phyloP scores from a whole-genome alignment of 1,284 basidiomycete genomes.

The Xanthoconium separans region DNA sequence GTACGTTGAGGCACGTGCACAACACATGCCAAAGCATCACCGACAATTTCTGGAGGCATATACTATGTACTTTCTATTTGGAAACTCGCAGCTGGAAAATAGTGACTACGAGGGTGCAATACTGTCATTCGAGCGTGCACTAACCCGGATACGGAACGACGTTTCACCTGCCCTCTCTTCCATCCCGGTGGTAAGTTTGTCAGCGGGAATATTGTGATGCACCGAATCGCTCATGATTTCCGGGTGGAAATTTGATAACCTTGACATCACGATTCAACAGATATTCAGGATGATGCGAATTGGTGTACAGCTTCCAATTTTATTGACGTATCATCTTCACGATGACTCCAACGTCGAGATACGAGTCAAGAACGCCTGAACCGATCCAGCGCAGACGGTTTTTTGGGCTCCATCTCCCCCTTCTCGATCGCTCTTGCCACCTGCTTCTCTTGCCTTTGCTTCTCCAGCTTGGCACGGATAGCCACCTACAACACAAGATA shows the following conservation, averaged over 20 bases:
- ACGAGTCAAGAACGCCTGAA: constrained; percentile 45
- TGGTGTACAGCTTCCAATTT: too few relatives aligned
- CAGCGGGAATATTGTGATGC: too few relatives aligned
- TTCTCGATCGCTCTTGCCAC: constrained; percentile 43
- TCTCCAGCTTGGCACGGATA: constrained; percentile 66
- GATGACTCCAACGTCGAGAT: too few relatives aligned
- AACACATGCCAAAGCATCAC: too few relatives aligned
- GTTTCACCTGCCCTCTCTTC: too few relatives aligned
- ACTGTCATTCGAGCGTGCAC: neutral
- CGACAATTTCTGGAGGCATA: neutral
- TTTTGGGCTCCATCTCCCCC: constrained; percentile 40
- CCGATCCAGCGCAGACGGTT: constrained; percentile 66
- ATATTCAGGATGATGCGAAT: too few relatives aligned
- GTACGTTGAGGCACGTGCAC: neutral
- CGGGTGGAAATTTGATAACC: neutral
- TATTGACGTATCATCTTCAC: too few relatives aligned
- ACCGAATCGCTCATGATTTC: neutral
- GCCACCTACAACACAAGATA: constrained; percentile 47
- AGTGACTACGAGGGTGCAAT: neutral
- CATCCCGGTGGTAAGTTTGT: neutral
- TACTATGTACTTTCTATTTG: neutral
- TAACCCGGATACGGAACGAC: neutral
- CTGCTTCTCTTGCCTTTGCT: constrained; percentile 55
- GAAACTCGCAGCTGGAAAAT: neutral
- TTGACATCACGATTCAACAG: too few relatives aligned